A percentile compares a stretch with the other conserved stretches of the same genome.
Evolutionary conservation across 257 asterid genomes (phyloP).

Genomic region (Nicotiana paniculata): DNA sequence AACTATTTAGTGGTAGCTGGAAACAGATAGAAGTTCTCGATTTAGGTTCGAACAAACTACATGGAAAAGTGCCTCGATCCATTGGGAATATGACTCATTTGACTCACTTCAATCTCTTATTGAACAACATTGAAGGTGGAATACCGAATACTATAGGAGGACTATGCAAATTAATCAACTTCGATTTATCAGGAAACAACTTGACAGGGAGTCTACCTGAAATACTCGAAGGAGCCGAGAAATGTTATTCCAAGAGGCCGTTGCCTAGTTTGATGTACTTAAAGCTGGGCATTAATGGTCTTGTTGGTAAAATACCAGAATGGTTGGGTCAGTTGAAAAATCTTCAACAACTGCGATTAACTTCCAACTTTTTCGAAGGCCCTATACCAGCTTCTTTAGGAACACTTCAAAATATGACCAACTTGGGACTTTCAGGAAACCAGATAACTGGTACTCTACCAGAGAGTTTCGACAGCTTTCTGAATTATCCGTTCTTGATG

Average conservation of each 20-base stretch:
- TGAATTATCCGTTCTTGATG: slow-evolving; percentile 28
- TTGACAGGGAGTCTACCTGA: slow-evolving; percentile 35
- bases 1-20: slow-evolving; percentile 35
- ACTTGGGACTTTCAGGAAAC: neutral
- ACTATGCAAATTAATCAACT: slow-evolving; percentile 26
- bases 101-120: slow-evolving; percentile 17
- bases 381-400: slow-evolving; percentile 42
- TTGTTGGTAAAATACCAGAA: slow-evolving; percentile 34
- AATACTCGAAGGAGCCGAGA: slow-evolving; percentile 24
- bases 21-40: slow-evolving; percentile 26
- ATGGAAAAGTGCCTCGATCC: slow-evolving; percentile 33
- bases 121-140: slow-evolving; percentile 36
- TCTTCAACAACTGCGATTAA: slow-evolving; percentile 26
- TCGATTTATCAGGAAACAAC: slow-evolving; percentile 29
- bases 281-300: slow-evolving; percentile 22
- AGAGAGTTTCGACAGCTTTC: slow-evolving; percentile 2
- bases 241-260: slow-evolving; percentile 15
- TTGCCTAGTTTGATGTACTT: slow-evolving; percentile 24
- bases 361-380: slow-evolving; percentile 37
- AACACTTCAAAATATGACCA: slow-evolving; percentile 20
- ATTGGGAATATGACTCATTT: slow-evolving; percentile 35
- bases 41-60: slow-evolving; percentile 23
- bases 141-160: slow-evolving; percentile 34
- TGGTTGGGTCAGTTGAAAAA: slow-evolving; percentile 33
- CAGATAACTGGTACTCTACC: too few relatives aligned